Base-by-base conservation (phyloP, 768 basidiomycete species). In the button mushroom (Agaricus bisporus) region DNA sequence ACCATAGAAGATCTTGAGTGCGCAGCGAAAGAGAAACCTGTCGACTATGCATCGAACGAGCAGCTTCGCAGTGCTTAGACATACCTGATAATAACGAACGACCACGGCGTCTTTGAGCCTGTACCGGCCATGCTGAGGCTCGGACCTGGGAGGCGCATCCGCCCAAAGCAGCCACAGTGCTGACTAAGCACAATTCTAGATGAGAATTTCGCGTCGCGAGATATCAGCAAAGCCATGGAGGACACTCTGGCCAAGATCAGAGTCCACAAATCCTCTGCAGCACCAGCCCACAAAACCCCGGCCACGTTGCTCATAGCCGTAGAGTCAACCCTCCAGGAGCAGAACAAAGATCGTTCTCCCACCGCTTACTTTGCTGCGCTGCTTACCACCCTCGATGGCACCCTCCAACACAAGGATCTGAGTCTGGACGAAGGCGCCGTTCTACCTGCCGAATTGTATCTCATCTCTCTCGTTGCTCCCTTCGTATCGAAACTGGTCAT, bases 361-460 rank as follows among this genome's bases (percentile, higher is more conserved):
- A 93, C 92, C 1, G 95, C 97, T 28, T 98, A 98, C 73, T 97
- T 95, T 69, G 91, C 93, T n/a, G 86, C 89, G 3, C 76, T 95
- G 55, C 73, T 91, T 46, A 92, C 91, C 11, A 88, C 90, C 7
- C 77, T 95, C 28, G 88, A 91, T 62, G 82, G 86, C 55, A 83
- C 86, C 10, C 67, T 92, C 22, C 82, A 83, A 70, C 85, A 77
- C 64, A 76, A 73, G 61, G 77, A 75, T 60, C 61, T 65, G 51
- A 66, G 63, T 60, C 67, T 74, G 54, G 69, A 68, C 60, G 88
- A 92, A 49, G 86, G 85, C 14, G 88, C 90, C 55, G 73, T 91
- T 28, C 73, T 95, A 11, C 88, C 91, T 15, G 90, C 91, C 25
- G 84, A 84, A 48, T 76, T 97, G 3, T 95, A 97, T 66, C 81